Evolutionary conservation across 129 eudicot species (phyloP), one percentile per base, ranked within the genome.

Genomic region (Kitagawia praeruptora): DNA sequence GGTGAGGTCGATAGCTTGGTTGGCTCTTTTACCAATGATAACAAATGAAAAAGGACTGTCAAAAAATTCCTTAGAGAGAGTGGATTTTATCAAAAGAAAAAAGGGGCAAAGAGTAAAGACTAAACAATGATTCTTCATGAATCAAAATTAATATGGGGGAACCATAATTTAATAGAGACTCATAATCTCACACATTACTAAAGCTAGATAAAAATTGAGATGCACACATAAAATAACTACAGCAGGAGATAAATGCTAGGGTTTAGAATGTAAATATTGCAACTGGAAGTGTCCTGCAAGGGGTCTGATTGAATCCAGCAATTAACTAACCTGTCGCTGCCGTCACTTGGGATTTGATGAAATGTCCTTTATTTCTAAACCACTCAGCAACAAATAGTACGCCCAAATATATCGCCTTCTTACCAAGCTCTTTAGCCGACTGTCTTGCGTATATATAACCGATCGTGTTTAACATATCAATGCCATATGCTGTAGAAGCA

Each of bases 321-420:
- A 13, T 13, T 48, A 48, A 49, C 80, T 25, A 79, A 93, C 98
- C 98, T 87, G 96, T 93, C 69, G 99, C 99, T 47, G 99, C 99
- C 47, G 99, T 95, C 78, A 95, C 96, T 86, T 95, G 99, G 61
- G 99, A 95, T 84, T 90, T 95, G 61, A 92, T 88, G 70, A 81
- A 88, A 70, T 95, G 99, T 46, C 99, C 99, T 90, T 95, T 92
- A 88, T 95, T 95, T 81, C 99, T 89, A 80, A 95, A 92, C 99
- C 99, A 95, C 82, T 95, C 99, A 15, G 99, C 99, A 77, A 95
- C 81, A 79, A 95, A 95, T 44, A 97, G 99, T 49, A 95, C 97
- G 25, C 97, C 96, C 80, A 95, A 80, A 75, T 84, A 92, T 25
- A 90, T 84, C 64, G 93, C 99, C 87, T 90, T 92, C 87, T 95